A percentile compares a stretch with the other conserved stretches of the same genome.
Conservation (phyloP, 2,329 filamentous ascomycete species). For the Hypoxylon sp. region DNA sequence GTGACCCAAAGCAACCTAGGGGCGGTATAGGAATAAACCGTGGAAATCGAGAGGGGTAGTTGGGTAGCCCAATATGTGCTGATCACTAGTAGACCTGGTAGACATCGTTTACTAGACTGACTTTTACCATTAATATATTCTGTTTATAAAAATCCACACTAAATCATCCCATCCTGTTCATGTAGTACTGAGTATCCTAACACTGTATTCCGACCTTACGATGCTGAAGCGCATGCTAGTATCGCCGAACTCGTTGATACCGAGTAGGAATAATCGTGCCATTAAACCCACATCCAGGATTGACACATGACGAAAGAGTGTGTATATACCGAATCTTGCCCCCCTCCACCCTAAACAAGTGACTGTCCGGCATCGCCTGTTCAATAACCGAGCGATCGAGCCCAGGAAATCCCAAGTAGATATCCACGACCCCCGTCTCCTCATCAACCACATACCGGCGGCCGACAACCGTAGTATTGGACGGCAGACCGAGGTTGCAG, state of each 20-base stretch:
- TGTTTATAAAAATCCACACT: no score
- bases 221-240: no score
- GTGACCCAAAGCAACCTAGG: no score
- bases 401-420: conserved; percentile 41
- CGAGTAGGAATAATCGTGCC: conserved; percentile 6
- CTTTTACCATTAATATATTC: no score
- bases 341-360: conserved; percentile 41
- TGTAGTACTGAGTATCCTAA: no score
- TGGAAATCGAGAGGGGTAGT: no score
- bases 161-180: no score
- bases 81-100: no score
- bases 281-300: conserved; percentile 29
- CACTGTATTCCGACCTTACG: no score
- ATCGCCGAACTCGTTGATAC: background rate
- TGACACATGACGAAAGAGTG: conserved; percentile 37
- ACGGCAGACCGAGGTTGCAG: conserved; percentile 39
- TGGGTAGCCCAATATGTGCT: no score
- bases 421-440: conserved; percentile 40
- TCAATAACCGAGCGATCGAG: conserved; percentile 24
- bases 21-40: no score
- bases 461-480: conserved; percentile 37
- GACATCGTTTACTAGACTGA: no score
- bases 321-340: conserved; percentile 44
- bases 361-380: conserved; percentile 33
- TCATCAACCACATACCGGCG: conserved; percentile 43